These are phyloP conservation scores for Datura wrightii DNA, from an alignment of 257 asterid species.

Conservation along the genomic window DNA sequence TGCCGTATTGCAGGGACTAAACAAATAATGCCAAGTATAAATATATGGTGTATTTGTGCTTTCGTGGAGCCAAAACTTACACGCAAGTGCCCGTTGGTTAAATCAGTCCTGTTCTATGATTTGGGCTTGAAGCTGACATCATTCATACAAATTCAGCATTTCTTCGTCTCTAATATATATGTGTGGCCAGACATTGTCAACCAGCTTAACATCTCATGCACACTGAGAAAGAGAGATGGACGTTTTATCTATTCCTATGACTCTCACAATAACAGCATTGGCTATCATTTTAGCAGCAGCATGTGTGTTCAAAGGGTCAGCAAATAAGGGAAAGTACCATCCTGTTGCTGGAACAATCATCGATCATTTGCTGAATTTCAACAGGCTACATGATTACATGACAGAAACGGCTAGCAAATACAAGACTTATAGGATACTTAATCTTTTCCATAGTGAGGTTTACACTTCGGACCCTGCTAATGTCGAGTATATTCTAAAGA, in stretches of 20 bases:
- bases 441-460: constrained; percentile 56
- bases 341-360: constrained; percentile 66
- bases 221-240: constrained; percentile 14
- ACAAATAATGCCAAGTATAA: too few relatives aligned
- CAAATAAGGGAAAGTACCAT: constrained; percentile 47
- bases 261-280: constrained; percentile 33
- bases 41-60: too few relatives aligned
- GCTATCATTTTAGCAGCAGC: constrained; percentile 35
- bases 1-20: too few relatives aligned
- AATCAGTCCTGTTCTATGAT: too few relatives aligned
- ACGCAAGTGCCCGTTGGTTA: too few relatives aligned
- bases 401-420: constrained; percentile 57
- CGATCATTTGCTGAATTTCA: constrained; percentile 64
- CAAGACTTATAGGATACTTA: constrained; percentile 60
- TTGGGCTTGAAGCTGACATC: too few relatives aligned
- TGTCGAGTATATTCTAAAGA: constrained; percentile 70
- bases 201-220: neutral
- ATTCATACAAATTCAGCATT: too few relatives aligned
- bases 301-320: constrained; percentile 21
- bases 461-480: constrained; percentile 70
- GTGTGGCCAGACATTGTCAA: neutral
- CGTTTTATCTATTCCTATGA: neutral
- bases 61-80: too few relatives aligned
- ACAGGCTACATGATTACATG: constrained; percentile 69
- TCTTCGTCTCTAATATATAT: too few relatives aligned